Conservation (phyloP, 768 basidiomycete species). For the Terana coerulea region DNA sequence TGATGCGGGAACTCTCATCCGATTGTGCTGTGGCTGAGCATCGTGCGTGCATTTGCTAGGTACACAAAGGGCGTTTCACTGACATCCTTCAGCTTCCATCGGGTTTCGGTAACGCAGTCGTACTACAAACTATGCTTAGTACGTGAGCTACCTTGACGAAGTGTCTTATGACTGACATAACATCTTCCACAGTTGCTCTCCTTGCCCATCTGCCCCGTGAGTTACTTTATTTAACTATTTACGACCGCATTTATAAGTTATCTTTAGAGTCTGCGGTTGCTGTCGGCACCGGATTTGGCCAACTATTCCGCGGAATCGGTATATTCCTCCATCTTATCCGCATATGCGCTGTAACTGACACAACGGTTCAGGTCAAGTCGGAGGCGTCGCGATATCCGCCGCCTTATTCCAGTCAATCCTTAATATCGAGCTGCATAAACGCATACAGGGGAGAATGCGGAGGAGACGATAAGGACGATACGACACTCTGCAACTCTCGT, state of each 20-base stretch:
- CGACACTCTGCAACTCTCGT: conserved; percentile 59
- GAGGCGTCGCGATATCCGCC: conserved; percentile 64
- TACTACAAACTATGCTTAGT: conserved; percentile 69
- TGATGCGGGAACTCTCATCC: conserved; percentile 48
- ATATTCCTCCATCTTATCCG: no score
- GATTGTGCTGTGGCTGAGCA: conserved; percentile 55
- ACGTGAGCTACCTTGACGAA: conserved; percentile 23
- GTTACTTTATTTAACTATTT: no score
- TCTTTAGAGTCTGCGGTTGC: conserved; percentile 58
- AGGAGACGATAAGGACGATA: conserved; percentile 58
- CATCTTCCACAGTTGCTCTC: conserved; percentile 57
- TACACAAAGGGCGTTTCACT: not conserved
- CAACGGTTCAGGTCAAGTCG: conserved; percentile 72
- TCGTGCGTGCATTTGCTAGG: conserved; percentile 36
- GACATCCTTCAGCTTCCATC: conserved; percentile 58
- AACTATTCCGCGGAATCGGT: conserved; percentile 64
- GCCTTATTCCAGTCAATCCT: conserved; percentile 65
- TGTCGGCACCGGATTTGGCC: conserved; percentile 65
- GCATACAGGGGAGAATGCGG: conserved; percentile 47
- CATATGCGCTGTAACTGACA: no score
- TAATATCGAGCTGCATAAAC: conserved; percentile 47
- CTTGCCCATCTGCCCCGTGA: conserved; percentile 60
- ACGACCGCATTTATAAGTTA: no score
- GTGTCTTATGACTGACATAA: not conserved
- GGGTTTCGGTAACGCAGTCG: conserved; percentile 73